phyloP scores from a whole-genome alignment of 208 protist species.

The Trypanosomatidae sp. region DNA sequence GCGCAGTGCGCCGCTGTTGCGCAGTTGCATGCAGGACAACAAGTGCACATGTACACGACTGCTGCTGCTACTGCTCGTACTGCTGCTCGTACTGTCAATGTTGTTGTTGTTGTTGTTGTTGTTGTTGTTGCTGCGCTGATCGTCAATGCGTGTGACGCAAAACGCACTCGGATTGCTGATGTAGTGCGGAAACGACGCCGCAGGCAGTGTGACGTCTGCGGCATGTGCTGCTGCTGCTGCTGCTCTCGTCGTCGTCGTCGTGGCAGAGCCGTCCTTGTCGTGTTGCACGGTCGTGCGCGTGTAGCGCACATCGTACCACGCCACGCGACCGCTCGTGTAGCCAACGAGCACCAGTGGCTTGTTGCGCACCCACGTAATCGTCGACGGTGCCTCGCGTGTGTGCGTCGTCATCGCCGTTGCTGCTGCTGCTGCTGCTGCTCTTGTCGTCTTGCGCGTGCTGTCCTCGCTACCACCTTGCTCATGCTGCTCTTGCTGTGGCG shows the following conservation, averaged over 20 bases:
- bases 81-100: not conserved
- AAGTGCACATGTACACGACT: not conserved
- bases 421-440: too few relatives aligned
- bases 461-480: too few relatives aligned
- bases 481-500: too few relatives aligned
- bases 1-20: conserved; percentile 30
- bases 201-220: not conserved
- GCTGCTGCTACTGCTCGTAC: not conserved
- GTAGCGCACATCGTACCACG: conserved; percentile 68
- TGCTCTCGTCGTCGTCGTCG: not conserved
- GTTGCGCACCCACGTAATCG: conserved; percentile 79
- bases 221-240: not conserved
- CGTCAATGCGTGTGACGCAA: not conserved
- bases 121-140: not conserved
- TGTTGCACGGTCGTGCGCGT: conserved; percentile 10
- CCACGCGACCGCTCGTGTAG: conserved; percentile 34
- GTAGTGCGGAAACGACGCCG: not conserved
- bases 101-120: not conserved
- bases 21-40: conserved; percentile 6
- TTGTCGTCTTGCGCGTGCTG: not conserved
- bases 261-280: not conserved
- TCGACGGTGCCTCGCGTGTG: conserved; percentile 18
- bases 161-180: not conserved
- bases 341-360: conserved; percentile 70
- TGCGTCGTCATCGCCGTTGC: not conserved